These are phyloP conservation scores for Dendrobium huoshanense DNA, from an alignment of 106 monocot species.

Conservation along the genomic window DNA sequence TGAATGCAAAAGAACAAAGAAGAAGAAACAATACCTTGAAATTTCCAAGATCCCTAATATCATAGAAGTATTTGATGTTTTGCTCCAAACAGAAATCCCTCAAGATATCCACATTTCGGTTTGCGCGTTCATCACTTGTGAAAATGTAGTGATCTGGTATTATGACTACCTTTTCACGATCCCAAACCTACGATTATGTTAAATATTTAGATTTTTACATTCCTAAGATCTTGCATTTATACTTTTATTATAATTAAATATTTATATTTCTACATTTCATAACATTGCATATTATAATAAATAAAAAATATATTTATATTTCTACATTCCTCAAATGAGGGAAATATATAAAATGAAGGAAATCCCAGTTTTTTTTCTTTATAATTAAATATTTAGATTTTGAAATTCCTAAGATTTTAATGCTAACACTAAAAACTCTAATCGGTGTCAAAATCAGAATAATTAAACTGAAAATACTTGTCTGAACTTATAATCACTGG, in stretches of 20 bases:
- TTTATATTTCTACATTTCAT: too few relatives aligned
- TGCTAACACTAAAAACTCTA: background rate
- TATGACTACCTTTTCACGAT: constrained; percentile 87
- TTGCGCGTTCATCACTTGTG: constrained; percentile 91
- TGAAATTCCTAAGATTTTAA: background rate
- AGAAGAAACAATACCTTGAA: constrained; percentile 58
- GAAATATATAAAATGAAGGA: background rate
- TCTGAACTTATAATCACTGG: background rate
- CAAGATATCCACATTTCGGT: constrained; percentile 93
- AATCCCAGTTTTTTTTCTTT: background rate
- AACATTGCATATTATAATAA: too few relatives aligned
- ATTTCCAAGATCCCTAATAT: constrained; percentile 86
- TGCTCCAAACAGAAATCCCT: constrained; percentile 88
- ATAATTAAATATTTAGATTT: background rate
- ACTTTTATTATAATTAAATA: too few relatives aligned
- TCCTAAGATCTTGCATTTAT: too few relatives aligned
- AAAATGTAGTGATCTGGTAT: constrained; percentile 99
- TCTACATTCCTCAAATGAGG: too few relatives aligned
- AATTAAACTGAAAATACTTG: background rate
- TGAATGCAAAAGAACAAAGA: background rate
- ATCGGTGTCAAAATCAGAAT: background rate
- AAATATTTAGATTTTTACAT: background rate
- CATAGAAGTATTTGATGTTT: constrained; percentile 92
- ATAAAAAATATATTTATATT: too few relatives aligned
- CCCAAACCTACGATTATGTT: constrained; percentile 65